Base-by-base conservation (phyloP, 2,329 filamentous ascomycete genomes). In the Zymoseptoria brevis region DNA sequence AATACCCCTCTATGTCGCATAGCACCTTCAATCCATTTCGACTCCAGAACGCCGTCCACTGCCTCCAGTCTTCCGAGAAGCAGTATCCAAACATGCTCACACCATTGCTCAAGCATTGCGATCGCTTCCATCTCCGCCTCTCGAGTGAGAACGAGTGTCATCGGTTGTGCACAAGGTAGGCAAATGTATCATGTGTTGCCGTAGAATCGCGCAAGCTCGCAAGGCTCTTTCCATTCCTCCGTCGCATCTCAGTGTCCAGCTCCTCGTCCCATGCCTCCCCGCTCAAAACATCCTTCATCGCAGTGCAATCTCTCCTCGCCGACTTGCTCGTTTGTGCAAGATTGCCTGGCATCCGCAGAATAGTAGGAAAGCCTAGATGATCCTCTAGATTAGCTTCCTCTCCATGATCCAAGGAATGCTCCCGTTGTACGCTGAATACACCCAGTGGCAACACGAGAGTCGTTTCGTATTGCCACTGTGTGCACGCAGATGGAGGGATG, bases 331-430 rank as follows among this genome's bases (percentile, higher is more conserved):
- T 69, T 90, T 77, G 75, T 97, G 91, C 62, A 96, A 82, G 71
- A 88, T 84, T 64, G 91, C 93, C 75, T 97, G 93, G 66, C 92
- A 84, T 59, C 87, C 89, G 76, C 93, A 97, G 78, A 96, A 96
- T 55, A 95, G 81, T 58, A 96, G 83, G 80, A 97, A 97, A 19
- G 82, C 86, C 92, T 95, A 65, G 54, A 22, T 22, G 21, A 22
- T 22, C 21, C 2, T 22, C 21, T 22, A n/a, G 21, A 22, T 22
- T 22, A 22, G 21, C 21, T 22, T 22, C 21, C 21, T 22, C 21
- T 22, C 21, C 21, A 22, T 22, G 21, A 22, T 22, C 21, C 21
- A 22, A 22, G 21, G 21, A 22, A 22, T 22, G 2, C 21, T 22
- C 21, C 21, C 21, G 21, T 2, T 22, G 21, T 4, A 22, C 21